Evolutionary conservation across 1,139 yeast genomes (phyloP), one percentile per base, ranked within the genome.

Genomic region (Taiozyma onychis): DNA sequence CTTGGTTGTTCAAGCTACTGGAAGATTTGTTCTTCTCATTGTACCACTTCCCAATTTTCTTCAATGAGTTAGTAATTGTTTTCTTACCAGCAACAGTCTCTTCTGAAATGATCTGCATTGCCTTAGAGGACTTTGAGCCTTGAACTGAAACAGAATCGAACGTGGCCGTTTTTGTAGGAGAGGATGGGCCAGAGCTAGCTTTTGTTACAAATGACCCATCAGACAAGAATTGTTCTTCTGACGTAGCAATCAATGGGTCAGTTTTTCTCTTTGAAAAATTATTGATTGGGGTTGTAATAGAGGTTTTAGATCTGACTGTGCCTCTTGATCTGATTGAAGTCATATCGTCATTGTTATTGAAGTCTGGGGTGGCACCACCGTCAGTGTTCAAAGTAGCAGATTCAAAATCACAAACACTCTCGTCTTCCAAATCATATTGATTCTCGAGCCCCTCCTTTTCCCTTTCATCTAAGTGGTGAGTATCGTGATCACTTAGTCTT

Each of bases 41-140:
- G 58, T 85, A 85, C 89, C 91, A 83, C 54, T 78, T 82, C 2
- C 87, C 88, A n/a, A 85, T 67, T 58, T 80, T 83, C 53, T 75
- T 78, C 46, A 83, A 66, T 0, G 86, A 78, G 46, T 66, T 68
- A 4, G 76, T 60, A 11, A 75, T 63, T n/a, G 66, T 66, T 45
- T 67, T 71, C 49, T 66, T 61, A 2, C 71, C 60, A 9, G 64
- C 63, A 5, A 57, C 41, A 11, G 67, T 61, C 46, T 66, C 65
- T 10, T 59, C 65, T 10, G 64, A 56, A 8, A 61, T 18, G 1
- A 51, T 39, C 43, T 55, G 64, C 58, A 54, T 54, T 6, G 59
- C 53, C 27, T 51, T 55, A 22, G 51, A 48, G 43, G 47, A 52
- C 16, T 51, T 46, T 8, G 55, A 44, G 3, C 50, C 47, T 21